Percentiles rank a stretch among this genome's conserved stretches.
These are phyloP conservation scores for Beauveria varroae DNA, from an alignment of 2,329 filamentous ascomycete genomes.

Conservation along the genomic window DNA sequence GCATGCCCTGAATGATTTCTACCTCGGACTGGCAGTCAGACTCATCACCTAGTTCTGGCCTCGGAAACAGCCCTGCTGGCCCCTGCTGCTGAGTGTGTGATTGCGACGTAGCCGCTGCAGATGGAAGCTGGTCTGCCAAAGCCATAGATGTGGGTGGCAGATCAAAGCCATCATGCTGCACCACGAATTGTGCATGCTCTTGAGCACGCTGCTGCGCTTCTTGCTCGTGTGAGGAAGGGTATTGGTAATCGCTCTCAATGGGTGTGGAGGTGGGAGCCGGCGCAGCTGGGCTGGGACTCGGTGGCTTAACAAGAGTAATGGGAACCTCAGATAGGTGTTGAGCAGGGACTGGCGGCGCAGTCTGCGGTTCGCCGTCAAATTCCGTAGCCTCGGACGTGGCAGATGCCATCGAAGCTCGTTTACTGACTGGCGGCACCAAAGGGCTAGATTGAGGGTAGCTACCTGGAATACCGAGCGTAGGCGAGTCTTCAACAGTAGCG, in stretches of 20 bases:
- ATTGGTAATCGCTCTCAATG: slow-evolving; percentile 38
- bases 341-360: slow-evolving; percentile 39
- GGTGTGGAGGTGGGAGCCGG: slow-evolving; percentile 14
- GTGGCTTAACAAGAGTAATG: slow-evolving; percentile 21
- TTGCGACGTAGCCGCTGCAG: background rate
- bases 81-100: background rate
- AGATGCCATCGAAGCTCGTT: slow-evolving; percentile 53
- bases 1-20: slow-evolving; percentile 20
- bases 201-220: slow-evolving; percentile 14
- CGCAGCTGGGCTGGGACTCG: slow-evolving; percentile 20
- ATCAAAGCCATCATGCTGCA: background rate
- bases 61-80: slow-evolving; percentile 25
- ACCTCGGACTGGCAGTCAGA: slow-evolving; percentile 31
- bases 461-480: slow-evolving; percentile 59
- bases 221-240: slow-evolving; percentile 41
- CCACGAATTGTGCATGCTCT: background rate
- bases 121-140: background rate
- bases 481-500: slow-evolving; percentile 42
- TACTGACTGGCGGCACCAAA: slow-evolving; percentile 34
- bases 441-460: slow-evolving; percentile 43
- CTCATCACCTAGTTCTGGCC: slow-evolving; percentile 28
- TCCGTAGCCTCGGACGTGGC: slow-evolving; percentile 55
- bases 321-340: slow-evolving; percentile 19
- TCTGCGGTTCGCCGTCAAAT: slow-evolving; percentile 67
- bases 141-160: background rate